These are phyloP conservation scores for Aspergillus thermomutatus DNA, from an alignment of 2,329 filamentous ascomycete genomes.

Conservation along the genomic window DNA sequence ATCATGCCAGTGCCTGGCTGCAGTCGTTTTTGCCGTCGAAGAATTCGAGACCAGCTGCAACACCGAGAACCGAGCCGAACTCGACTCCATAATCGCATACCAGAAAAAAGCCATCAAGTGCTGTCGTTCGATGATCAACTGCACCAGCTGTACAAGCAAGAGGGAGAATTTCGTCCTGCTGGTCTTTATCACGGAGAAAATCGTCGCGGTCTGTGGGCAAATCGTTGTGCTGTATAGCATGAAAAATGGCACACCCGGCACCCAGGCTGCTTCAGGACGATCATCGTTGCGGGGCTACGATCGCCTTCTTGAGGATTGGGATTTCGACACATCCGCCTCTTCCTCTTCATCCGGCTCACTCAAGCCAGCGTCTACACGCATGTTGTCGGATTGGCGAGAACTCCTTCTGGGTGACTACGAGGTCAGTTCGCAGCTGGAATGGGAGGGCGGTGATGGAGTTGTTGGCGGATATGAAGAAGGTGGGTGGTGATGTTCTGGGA, in stretches of 20 bases:
- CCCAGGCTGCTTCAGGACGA: neutral
- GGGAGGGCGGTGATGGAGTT: neutral
- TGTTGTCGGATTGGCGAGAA: neutral
- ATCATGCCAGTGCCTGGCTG: neutral
- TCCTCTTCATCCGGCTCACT: neutral
- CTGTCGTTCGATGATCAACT: neutral
- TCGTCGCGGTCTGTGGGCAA: neutral
- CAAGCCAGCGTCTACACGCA: neutral
- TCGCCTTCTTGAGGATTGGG: neutral
- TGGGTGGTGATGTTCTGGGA: neutral
- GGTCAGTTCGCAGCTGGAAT: neutral
- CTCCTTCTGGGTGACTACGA: neutral
- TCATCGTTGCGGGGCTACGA: neutral
- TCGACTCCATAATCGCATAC: neutral
- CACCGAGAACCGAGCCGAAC: neutral
- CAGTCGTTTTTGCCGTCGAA: neutral
- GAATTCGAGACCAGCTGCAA: neutral
- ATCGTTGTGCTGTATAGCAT: neutral
- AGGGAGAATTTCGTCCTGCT: neutral
- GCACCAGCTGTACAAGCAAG: neutral
- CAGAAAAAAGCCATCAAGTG: neutral
- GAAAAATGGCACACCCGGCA: neutral
- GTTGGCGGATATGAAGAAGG: neutral
- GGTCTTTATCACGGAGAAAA: neutral
- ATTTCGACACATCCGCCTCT: neutral